Evolutionary conservation across 352 stramenopile species (phyloP).

Genomic region (Peronospora belbahrii): DNA sequence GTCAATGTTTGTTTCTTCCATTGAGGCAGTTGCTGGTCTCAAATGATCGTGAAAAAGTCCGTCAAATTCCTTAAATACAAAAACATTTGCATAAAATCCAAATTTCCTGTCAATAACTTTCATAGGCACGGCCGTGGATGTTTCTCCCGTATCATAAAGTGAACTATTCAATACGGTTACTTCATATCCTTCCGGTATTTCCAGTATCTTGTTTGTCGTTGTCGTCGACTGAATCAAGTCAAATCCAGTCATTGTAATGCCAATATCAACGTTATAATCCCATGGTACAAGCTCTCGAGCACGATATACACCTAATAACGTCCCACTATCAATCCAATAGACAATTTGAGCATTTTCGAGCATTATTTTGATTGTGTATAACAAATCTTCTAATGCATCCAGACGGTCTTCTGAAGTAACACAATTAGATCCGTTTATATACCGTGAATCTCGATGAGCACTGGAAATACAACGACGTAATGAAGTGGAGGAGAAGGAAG

Average conservation of each 20-base stretch:
- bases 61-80: constrained; percentile 35
- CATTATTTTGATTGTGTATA: constrained; percentile 29
- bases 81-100: constrained; percentile 48
- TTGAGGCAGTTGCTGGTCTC: constrained; percentile 2
- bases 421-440: constrained; percentile 27
- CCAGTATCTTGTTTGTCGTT: constrained; percentile 12
- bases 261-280: constrained; percentile 45
- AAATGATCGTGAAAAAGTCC: constrained; percentile 26
- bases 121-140: constrained; percentile 19
- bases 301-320: constrained; percentile 45
- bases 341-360: constrained; percentile 28
- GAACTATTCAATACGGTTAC: constrained; percentile 38
- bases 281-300: constrained; percentile 36
- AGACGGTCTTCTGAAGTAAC: constrained; percentile 31
- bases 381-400: constrained; percentile 27
- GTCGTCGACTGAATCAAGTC: constrained; percentile 14
- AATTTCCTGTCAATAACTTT: constrained; percentile 42
- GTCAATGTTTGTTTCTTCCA: constrained; percentile 10
- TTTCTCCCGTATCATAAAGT: constrained; percentile 24
- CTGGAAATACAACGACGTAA: constrained; percentile 32
- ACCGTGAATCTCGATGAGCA: constrained; percentile 29
- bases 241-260: constrained; percentile 22
- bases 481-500: too few relatives aligned
- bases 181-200: constrained; percentile 31
- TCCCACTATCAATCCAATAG: constrained; percentile 54